phyloP scores from a whole-genome alignment of 164 flowering plant genomes.

The Vitis amurensis region DNA sequence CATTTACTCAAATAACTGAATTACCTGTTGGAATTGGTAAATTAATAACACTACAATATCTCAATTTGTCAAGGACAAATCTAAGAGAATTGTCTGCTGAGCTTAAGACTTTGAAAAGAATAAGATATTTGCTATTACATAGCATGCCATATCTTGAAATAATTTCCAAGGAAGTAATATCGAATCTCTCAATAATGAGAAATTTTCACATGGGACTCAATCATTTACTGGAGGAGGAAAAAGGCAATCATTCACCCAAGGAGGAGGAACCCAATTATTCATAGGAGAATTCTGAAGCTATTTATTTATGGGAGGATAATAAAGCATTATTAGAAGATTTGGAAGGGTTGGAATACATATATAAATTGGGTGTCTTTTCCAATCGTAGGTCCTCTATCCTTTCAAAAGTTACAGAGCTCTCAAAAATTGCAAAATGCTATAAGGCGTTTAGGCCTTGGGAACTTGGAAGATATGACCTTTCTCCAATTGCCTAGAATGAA shows the following conservation, averaged over 20 bases:
- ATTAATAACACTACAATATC: neutral
- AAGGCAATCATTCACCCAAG: too few relatives aligned
- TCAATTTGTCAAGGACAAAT: neutral
- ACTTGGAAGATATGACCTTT: too few relatives aligned
- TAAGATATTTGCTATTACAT: neutral
- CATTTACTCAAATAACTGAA: neutral
- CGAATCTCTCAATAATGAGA: constrained; percentile 6
- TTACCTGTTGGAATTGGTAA: constrained; percentile 1
- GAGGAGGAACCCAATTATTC: too few relatives aligned
- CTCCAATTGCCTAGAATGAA: too few relatives aligned
- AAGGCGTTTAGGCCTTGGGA: too few relatives aligned
- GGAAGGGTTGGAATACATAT: neutral
- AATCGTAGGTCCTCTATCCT: neutral
- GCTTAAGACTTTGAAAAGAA: neutral
- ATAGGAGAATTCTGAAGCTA: too few relatives aligned
- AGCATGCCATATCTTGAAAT: neutral
- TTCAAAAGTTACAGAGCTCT: too few relatives aligned
- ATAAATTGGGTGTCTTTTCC: neutral
- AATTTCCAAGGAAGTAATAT: neutral
- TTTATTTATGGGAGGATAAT: neutral
- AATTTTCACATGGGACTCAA: neutral
- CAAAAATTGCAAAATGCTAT: too few relatives aligned
- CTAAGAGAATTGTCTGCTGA: constrained; percentile 5
- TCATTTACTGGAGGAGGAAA: too few relatives aligned
- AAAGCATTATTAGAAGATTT: neutral